phyloP scores from a whole-genome alignment of 495 filamentous ascomycete genomes.

The Cercophora samala region DNA sequence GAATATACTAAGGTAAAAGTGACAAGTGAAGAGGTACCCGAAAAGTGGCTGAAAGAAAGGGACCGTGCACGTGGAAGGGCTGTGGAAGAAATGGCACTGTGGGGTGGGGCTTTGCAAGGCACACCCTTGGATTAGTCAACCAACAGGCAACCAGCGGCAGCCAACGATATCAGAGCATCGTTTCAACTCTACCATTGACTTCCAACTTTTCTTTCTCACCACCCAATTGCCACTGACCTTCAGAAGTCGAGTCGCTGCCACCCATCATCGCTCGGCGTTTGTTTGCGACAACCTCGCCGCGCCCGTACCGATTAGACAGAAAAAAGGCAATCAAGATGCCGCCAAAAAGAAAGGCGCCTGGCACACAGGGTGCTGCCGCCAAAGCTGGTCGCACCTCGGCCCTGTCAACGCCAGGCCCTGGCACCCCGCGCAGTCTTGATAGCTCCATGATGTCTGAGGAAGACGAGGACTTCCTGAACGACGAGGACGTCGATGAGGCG shows the following conservation, averaged over 20 bases:
- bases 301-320: conserved; percentile 4
- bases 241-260: not conserved
- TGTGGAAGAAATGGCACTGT: not conserved
- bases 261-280: not conserved
- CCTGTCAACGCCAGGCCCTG: conserved; percentile 64
- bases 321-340: conserved; percentile 52
- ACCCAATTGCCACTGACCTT: not conserved
- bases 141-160: not conserved
- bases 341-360: conserved; percentile 69
- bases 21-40: not conserved
- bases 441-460: conserved; percentile 48
- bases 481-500: conserved; percentile 62
- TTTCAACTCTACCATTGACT: not conserved
- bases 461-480: conserved; percentile 57
- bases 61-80: not conserved
- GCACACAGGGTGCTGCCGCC: conserved; percentile 45
- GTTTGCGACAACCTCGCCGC: not conserved
- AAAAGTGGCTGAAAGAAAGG: not conserved
- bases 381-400: conserved; percentile 60
- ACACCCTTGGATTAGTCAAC: not conserved
- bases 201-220: not conserved
- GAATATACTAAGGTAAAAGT: too few species aligned
- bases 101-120: not conserved
- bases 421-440: conserved; percentile 60
- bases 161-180: not conserved